A percentile compares a stretch with the other conserved stretches of the same genome.
Conservation (phyloP, 164 flowering plant species). For the Annona cherimola region DNA sequence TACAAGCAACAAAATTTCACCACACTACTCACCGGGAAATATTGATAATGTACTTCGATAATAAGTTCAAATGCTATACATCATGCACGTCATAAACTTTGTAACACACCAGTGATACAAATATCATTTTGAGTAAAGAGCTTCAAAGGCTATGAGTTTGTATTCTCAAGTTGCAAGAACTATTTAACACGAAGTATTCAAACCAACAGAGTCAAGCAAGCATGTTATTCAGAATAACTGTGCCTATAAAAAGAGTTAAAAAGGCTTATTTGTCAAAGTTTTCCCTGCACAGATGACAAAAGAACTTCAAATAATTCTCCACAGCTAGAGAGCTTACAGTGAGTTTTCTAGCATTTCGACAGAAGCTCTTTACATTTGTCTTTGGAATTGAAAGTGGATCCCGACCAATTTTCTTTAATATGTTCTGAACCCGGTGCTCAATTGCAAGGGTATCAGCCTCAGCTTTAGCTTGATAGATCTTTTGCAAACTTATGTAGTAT, state of each 20-base stretch:
- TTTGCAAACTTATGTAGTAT: conserved; percentile 82
- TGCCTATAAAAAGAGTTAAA: background rate
- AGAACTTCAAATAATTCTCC: background rate
- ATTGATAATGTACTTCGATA: too few relatives aligned
- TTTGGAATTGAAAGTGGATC: conserved; percentile 66
- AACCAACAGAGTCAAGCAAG: background rate
- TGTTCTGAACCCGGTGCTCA: conserved; percentile 58
- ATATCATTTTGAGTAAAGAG: too few relatives aligned
- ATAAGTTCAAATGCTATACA: too few relatives aligned
- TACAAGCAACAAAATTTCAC: too few relatives aligned
- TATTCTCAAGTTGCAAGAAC: background rate
- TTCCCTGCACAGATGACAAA: background rate
- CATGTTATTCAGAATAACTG: background rate
- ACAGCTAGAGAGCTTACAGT: conserved; percentile 37
- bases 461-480: conserved; percentile 89
- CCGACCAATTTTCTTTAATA: conserved; percentile 75
- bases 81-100: too few relatives aligned
- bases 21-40: too few relatives aligned
- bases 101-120: too few relatives aligned
- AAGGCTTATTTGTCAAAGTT: background rate
- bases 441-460: conserved; percentile 76
- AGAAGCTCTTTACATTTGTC: conserved; percentile 63
- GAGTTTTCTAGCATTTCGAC: conserved; percentile 88
- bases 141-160: background rate
- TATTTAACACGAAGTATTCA: background rate